These are phyloP conservation scores for Coniosporium tulheliwenetii DNA, from an alignment of 2,329 filamentous ascomycete species.

Conservation along the genomic window DNA sequence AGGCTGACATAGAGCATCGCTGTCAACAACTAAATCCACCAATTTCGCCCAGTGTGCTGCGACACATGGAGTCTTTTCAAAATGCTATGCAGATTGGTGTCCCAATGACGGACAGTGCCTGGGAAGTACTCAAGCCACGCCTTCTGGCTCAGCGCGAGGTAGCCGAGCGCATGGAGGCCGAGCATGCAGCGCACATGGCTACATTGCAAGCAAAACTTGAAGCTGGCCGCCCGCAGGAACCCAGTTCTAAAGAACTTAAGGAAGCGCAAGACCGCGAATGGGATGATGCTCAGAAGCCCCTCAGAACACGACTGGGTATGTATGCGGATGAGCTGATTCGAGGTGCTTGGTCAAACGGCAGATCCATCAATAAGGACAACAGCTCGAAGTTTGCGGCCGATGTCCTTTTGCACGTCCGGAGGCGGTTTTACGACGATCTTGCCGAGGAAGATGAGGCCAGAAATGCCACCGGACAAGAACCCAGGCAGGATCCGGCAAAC, in stretches of 20 bases:
- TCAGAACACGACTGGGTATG: conserved; percentile 47
- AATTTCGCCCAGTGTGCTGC: conserved; percentile 43
- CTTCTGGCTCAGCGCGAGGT: conserved; percentile 49
- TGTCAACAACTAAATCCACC: conserved; percentile 52
- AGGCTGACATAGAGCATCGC: conserved; percentile 55
- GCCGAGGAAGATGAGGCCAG: conserved; percentile 34
- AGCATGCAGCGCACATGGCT: conserved; percentile 32
- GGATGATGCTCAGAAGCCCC: conserved; percentile 53
- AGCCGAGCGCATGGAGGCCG: conserved; percentile 41
- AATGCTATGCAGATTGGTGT: conserved; percentile 55
- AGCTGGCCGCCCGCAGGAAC: conserved; percentile 31
- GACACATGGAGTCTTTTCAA: conserved; percentile 58
- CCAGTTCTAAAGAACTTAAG: conserved; percentile 34
- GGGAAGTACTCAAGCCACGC: conserved; percentile 52
- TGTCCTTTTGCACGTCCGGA: conserved; percentile 51
- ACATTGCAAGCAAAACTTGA: conserved; percentile 29
- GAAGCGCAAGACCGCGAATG: conserved; percentile 52
- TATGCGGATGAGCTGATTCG: conserved; percentile 58
- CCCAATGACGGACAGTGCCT: conserved; percentile 52
- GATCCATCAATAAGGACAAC: conserved; percentile 46
- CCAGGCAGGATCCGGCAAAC: conserved; percentile 29
- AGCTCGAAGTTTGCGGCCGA: conserved; percentile 56
- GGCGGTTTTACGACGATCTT: conserved; percentile 48
- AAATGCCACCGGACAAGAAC: conserved; percentile 1
- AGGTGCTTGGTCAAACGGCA: conserved; percentile 48